A percentile compares a stretch with the other conserved stretches of the same genome.
These are phyloP conservation scores for Diaporthe ampelina DNA, from an alignment of 2,329 filamentous ascomycete species.

Conservation along the genomic window DNA sequence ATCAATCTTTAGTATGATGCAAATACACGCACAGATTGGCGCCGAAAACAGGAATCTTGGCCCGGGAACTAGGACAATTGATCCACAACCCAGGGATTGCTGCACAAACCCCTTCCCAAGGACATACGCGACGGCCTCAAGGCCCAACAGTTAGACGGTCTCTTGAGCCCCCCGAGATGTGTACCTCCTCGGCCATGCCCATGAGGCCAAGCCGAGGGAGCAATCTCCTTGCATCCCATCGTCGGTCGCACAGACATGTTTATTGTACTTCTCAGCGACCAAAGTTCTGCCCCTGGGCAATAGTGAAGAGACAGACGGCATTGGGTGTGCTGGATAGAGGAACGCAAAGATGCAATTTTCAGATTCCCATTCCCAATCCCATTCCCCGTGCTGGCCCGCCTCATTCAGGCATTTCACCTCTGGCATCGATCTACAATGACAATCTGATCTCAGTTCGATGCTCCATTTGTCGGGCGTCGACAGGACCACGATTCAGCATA, in stretches of 20 bases:
- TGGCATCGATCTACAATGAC: constrained; percentile 15
- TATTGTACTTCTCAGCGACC: too few relatives aligned
- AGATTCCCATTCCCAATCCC: constrained; percentile 23
- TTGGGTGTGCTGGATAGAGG: not conserved
- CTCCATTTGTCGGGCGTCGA: constrained; percentile 24
- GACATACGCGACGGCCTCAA: not conserved
- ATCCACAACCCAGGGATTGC: not conserved
- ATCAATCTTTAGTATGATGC: not conserved
- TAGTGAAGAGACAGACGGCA: not conserved
- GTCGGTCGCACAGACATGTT: not conserved
- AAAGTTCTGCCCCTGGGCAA: not conserved
- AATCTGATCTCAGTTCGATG: constrained; percentile 19
- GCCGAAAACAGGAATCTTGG: constrained; percentile 18
- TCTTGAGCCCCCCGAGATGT: constrained; percentile 4
- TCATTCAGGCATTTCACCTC: not conserved
- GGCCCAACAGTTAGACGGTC: not conserved
- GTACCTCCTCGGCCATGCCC: not conserved
- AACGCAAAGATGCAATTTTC: constrained; percentile 12
- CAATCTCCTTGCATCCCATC: constrained; percentile 1
- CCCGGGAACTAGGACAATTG: not conserved
- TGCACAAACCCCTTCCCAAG: not conserved
- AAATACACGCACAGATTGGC: constrained; percentile 2
- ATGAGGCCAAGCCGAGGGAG: not conserved
- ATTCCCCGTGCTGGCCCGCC: constrained; percentile 13
- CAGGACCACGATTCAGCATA: constrained; percentile 30